phyloP scores from a whole-genome alignment of 345 rosid species.

The Citrus medica region DNA sequence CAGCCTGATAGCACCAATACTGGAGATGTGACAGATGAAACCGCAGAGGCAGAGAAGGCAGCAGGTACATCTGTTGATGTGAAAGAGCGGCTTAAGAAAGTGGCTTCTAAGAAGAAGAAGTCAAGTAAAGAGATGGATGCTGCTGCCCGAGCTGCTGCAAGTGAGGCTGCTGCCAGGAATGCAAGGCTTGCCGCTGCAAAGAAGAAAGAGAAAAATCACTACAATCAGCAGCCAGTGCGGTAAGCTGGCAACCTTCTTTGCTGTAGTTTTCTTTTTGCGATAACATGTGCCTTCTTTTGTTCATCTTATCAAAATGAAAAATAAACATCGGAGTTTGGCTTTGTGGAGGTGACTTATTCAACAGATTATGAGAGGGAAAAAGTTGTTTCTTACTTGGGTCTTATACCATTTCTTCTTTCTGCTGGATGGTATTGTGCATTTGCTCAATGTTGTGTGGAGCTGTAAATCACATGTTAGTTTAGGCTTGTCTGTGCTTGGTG shows the following conservation, averaged over 20 bases:
- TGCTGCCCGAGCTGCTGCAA: slow-evolving; percentile 67
- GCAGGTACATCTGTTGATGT: slow-evolving; percentile 52
- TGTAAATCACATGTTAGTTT: neutral
- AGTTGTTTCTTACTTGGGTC: neutral
- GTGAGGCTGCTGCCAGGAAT: slow-evolving; percentile 70
- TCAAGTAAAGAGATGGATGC: slow-evolving; percentile 73
- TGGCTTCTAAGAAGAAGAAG: slow-evolving; percentile 72
- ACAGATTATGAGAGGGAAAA: slow-evolving; percentile 7
- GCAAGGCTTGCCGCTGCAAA: slow-evolving; percentile 78
- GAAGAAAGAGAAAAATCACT: slow-evolving; percentile 88
- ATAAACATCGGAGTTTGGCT: slow-evolving; percentile 27
- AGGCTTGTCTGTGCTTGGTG: neutral
- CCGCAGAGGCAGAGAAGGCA: slow-evolving; percentile 27
- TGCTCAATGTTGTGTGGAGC: neutral
- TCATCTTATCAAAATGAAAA: slow-evolving; percentile 23
- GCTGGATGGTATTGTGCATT: neutral
- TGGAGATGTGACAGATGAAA: slow-evolving; percentile 24
- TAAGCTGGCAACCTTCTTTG: slow-evolving; percentile 20
- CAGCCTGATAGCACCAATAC: slow-evolving; percentile 31
- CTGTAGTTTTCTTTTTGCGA: neutral
- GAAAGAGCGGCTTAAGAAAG: slow-evolving; percentile 66
- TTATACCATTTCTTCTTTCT: neutral
- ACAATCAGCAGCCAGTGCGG: slow-evolving; percentile 76
- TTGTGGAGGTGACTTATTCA: slow-evolving; percentile 15
- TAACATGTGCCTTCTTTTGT: slow-evolving; percentile 17